Evolutionary conservation across 108 stramenopile genomes (phyloP).

Genomic region (Nitzschia palea): DNA sequence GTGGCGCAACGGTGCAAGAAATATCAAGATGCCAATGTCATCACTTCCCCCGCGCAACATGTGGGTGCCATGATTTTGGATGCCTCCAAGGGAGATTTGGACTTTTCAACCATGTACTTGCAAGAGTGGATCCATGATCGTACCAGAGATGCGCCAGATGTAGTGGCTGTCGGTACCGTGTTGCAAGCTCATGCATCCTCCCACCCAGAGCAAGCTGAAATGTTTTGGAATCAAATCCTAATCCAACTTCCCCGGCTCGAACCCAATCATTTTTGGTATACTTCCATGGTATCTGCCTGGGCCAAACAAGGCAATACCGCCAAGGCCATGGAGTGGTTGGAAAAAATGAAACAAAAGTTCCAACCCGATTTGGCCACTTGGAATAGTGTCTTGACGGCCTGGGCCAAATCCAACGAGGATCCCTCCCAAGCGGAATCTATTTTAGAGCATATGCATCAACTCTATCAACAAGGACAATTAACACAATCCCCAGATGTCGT

Average conservation of each 20-base stretch:
- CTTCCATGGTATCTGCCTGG: slow-evolving; percentile 27
- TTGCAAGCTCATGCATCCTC: slow-evolving; percentile 39
- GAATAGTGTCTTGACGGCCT: slow-evolving; percentile 24
- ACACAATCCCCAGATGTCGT: slow-evolving; percentile 49
- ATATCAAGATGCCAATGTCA: background rate
- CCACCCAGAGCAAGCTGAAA: slow-evolving; percentile 36
- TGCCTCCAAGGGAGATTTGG: slow-evolving; percentile 24
- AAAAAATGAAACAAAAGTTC: slow-evolving; percentile 6
- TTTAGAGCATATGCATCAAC: slow-evolving; percentile 21
- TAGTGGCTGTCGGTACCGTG: slow-evolving; percentile 29
- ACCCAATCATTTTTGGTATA: slow-evolving; percentile 16
- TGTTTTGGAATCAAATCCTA: slow-evolving; percentile 1
- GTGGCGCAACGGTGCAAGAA: background rate
- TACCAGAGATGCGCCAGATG: slow-evolving; percentile 21
- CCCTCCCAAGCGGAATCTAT: slow-evolving; percentile 31
- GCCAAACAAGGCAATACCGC: slow-evolving; percentile 22
- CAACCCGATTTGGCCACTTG: slow-evolving; percentile 22
- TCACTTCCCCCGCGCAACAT: background rate
- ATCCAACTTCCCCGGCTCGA: background rate
- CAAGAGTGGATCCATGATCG: slow-evolving; percentile 19
- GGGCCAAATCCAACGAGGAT: background rate
- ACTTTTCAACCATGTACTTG: slow-evolving; percentile 25
- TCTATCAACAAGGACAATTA: slow-evolving; percentile 13
- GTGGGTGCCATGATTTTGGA: slow-evolving; percentile 24
- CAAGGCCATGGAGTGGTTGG: slow-evolving; percentile 26